Evolutionary conservation across 371 early-diverging fungal genomes (phyloP).

Genomic region (Mortierella sp.): DNA sequence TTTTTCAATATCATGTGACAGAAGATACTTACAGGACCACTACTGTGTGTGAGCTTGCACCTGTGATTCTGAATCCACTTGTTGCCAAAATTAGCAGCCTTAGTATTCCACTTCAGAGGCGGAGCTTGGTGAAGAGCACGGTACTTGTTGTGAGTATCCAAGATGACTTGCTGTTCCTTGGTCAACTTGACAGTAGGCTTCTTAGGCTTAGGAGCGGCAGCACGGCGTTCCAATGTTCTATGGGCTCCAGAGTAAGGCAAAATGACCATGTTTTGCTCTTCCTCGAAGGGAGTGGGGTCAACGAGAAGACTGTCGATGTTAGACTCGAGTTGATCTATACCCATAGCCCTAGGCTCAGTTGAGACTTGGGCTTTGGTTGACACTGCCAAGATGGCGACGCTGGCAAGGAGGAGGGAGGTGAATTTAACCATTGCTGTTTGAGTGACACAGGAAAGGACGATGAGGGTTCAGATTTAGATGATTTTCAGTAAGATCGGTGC

Average conservation of each 20-base stretch:
- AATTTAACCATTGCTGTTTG: slow-evolving; percentile 36
- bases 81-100: slow-evolving; percentile 61
- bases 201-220: not conserved
- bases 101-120: slow-evolving; percentile 60
- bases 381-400: slow-evolving; percentile 33
- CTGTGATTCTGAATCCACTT: slow-evolving; percentile 60
- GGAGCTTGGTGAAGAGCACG: slow-evolving; percentile 62
- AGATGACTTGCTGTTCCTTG: slow-evolving; percentile 29
- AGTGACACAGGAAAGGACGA: not conserved
- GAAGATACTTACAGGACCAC: slow-evolving; percentile 22
- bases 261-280: not conserved
- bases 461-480: too few relatives aligned
- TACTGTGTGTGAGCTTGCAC: slow-evolving; percentile 61
- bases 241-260: slow-evolving; percentile 6
- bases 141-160: slow-evolving; percentile 61
- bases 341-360: not conserved
- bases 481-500: not conserved
- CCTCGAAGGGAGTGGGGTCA: not conserved
- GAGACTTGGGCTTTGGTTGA: slow-evolving; percentile 24
- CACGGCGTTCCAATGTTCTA: slow-evolving; percentile 15
- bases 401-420: slow-evolving; percentile 44
- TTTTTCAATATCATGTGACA: too few relatives aligned
- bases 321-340: not conserved
- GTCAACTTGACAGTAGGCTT: slow-evolving; percentile 6
- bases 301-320: not conserved